Evolutionary conservation across 352 stramenopile species (phyloP), one percentile per base, ranked within the genome.

Genomic region (Aphanomyces invadans): DNA sequence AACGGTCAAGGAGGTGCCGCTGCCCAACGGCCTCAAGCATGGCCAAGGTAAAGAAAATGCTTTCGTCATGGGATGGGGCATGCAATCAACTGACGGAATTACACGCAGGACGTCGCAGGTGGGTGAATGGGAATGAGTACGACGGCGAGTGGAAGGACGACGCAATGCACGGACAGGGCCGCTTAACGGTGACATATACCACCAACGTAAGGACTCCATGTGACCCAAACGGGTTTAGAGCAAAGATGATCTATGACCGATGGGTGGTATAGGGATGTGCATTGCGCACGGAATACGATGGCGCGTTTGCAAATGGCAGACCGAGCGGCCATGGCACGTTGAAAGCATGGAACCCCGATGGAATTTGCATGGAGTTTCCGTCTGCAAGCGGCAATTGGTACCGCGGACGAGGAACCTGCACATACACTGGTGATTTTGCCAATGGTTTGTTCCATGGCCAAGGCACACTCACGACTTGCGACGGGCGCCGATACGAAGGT

Each of bases 321-420:
- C 77, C 88, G 52, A 88, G 74, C 21, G 78, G 79, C 17, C 23
- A 71, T 0, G 76, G 76, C 0, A 63, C 25, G 23, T 83, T 92
- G 11, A 59, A 65, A 21, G n/a, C 32, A 9, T 86, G 81, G 68
- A 61, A 64, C 38, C 79, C 76, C 51, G 73, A 38, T 2, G 79
- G 70, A 19, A 46, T 76, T 7, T 77, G 86, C 59, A 87, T 86
- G 56, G 81, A 92, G 65, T 92, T 89, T 51, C 83, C 83, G 0
- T n/a, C 67, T 0, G 59, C 67, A n/a, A 88, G 77, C 25, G 71
- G 74, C 0, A 83, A 74, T 38, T 90, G 77, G 78, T 81, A 90
- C 68, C 71, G 70, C 42, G 78, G 79, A 4, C 74, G 79, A 36
- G 78, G 83, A 19, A 70, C 57, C 4, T 83, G 73, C 15, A 87